Conservation (phyloP, 805 yeast species). For the Yamadazyma olivae region DNA sequence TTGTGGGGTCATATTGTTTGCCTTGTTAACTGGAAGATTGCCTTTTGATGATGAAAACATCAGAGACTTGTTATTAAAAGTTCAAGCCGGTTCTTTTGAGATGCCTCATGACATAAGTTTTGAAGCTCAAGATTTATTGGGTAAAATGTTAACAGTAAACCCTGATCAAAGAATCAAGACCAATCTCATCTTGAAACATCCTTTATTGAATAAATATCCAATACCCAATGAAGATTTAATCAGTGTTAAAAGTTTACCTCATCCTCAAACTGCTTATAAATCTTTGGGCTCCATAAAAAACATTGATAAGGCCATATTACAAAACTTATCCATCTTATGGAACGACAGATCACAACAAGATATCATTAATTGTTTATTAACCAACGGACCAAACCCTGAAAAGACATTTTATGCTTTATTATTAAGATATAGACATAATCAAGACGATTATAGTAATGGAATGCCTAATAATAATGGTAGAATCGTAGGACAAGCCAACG, state of each 20-base stretch:
- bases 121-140: conserved; percentile 68
- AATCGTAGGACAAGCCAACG: conserved; percentile 4
- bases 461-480: conserved; percentile 5
- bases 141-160: conserved; percentile 63
- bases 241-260: conserved; percentile 48
- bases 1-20: conserved; percentile 80
- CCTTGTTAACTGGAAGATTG: conserved; percentile 72
- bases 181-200: conserved; percentile 58
- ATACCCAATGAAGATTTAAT: conserved; percentile 43
- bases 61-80: conserved; percentile 65
- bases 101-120: conserved; percentile 63
- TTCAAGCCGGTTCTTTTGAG: conserved; percentile 70
- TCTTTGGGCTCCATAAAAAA: conserved; percentile 47
- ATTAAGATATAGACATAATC: conserved; percentile 42
- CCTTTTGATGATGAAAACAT: conserved; percentile 85
- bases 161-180: conserved; percentile 73
- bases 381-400: conserved; percentile 41
- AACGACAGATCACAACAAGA: conserved; percentile 48
- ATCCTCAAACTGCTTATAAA: conserved; percentile 51
- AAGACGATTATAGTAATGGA: conserved; percentile 20
- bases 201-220: conserved; percentile 51
- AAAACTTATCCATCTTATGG: conserved; percentile 57
- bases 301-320: conserved; percentile 51
- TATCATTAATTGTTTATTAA: conserved; percentile 33
- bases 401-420: conserved; percentile 46